Conservation (phyloP, 805 yeast genomes). For the Dipodascopsis uninucleata region DNA sequence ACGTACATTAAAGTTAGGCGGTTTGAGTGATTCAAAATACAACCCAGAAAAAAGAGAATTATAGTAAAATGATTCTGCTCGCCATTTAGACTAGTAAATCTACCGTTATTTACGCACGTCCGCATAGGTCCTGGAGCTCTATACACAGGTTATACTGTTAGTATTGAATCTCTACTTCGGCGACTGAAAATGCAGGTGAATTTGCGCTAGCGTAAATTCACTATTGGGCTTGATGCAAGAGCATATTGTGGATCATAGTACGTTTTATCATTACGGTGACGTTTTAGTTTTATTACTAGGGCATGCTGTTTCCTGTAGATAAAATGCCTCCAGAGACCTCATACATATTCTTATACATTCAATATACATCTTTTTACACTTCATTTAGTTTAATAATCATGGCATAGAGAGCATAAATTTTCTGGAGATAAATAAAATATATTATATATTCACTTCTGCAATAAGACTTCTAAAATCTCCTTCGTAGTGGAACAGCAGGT, state of each 20-base stretch:
- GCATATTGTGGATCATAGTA: constrained; percentile 26
- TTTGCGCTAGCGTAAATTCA: no score
- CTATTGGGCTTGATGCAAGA: constrained; percentile 15
- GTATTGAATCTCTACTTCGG: no score
- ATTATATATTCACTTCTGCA: background rate
- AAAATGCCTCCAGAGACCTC: constrained; percentile 30
- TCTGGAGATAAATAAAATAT: background rate
- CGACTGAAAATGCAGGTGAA: no score
- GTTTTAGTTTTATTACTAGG: background rate
- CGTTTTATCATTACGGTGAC: constrained; percentile 18
- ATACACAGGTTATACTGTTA: no score
- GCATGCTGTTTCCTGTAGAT: constrained; percentile 7
- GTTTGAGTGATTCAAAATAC: no score
- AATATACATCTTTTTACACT: background rate
- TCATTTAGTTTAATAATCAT: background rate
- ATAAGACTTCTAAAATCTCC: constrained; percentile 9
- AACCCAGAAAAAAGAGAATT: no score
- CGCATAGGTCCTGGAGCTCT: no score
- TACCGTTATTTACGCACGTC: no score
- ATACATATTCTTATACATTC: constrained; percentile 7
- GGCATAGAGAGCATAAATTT: background rate
- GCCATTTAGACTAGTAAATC: no score
- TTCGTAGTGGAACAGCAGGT: constrained; percentile 3
- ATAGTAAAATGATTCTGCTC: no score
- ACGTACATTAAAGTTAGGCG: no score